phyloP scores from a whole-genome alignment of 257 asterid species.

The Phtheirospermum japonicum region DNA sequence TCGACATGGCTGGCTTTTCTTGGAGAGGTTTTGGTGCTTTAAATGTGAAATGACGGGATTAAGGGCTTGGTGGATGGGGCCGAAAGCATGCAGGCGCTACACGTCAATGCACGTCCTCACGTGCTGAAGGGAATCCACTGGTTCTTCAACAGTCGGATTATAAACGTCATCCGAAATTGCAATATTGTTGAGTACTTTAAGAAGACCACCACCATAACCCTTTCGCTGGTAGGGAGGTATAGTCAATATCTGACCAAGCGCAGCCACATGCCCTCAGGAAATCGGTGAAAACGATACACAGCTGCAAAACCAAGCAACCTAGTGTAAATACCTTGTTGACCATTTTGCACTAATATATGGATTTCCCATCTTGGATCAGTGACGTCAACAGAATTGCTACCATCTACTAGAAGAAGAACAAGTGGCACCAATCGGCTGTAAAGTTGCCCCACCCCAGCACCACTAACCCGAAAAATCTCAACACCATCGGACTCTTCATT shows the following conservation, averaged over 20 bases:
- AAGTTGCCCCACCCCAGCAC: conserved; percentile 48
- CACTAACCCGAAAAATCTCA: conserved; percentile 45
- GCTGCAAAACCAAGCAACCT: conserved; percentile 81
- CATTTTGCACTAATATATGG: conserved; percentile 53
- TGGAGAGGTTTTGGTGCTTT: conserved; percentile 53
- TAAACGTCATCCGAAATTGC: conserved; percentile 66
- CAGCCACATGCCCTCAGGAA: conserved; percentile 65
- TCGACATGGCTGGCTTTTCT: conserved; percentile 44
- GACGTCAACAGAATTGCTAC: conserved; percentile 93
- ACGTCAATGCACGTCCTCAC: conserved; percentile 75
- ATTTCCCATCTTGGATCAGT: conserved; percentile 93
- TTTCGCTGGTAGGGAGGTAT: conserved; percentile 79
- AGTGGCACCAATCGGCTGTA: conserved; percentile 36
- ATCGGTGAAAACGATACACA: conserved; percentile 74
- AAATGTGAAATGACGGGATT: conserved; percentile 42
- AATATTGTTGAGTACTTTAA: conserved; percentile 60
- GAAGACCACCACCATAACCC: conserved; percentile 73
- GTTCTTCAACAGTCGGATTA: conserved; percentile 90
- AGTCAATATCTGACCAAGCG: conserved; percentile 93
- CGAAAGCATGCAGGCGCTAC: conserved; percentile 62
- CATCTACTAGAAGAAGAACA: conserved; percentile 53
- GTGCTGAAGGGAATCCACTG: conserved; percentile 85
- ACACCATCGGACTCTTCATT: conserved; percentile 37
- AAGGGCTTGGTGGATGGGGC: conserved; percentile 56
- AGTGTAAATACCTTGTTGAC: conserved; percentile 35